phyloP scores from a whole-genome alignment of 768 basidiomycete species.

The Suillus lakei region DNA sequence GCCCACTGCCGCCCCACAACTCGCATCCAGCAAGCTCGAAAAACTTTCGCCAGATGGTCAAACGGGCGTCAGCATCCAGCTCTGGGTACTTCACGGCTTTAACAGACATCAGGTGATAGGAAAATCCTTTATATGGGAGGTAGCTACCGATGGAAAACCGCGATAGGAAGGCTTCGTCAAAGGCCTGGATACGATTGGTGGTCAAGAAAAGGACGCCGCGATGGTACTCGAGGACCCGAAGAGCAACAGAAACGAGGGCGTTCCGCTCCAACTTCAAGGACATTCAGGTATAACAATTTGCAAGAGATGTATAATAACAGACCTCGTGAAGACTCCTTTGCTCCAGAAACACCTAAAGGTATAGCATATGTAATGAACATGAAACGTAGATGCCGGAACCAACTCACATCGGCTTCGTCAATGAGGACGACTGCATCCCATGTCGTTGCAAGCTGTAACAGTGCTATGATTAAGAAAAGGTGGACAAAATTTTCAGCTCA shows the following conservation, averaged over 20 bases:
- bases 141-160: constrained; percentile 59
- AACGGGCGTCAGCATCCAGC: constrained; percentile 26
- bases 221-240: constrained; percentile 64
- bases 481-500: background rate
- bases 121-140: background rate
- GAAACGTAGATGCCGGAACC: background rate
- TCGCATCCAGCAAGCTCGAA: constrained; percentile 23
- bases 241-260: constrained; percentile 74
- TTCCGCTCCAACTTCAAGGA: constrained; percentile 53
- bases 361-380: background rate
- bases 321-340: constrained; percentile 63
- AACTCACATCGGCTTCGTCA: constrained; percentile 45
- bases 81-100: constrained; percentile 32
- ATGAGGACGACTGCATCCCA: constrained; percentile 66
- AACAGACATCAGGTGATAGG: background rate
- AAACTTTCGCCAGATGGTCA: constrained; percentile 30
- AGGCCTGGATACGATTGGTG: constrained; percentile 40
- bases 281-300: background rate
- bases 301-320: background rate
- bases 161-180: constrained; percentile 73
- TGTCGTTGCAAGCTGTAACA: constrained; percentile 58
- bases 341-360: constrained; percentile 71
- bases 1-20: constrained; percentile 12
- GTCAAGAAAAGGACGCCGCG: constrained; percentile 65
- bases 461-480: constrained; percentile 33